phyloP scores from a whole-genome alignment of 768 basidiomycete species.

The Suillus decipiens region DNA sequence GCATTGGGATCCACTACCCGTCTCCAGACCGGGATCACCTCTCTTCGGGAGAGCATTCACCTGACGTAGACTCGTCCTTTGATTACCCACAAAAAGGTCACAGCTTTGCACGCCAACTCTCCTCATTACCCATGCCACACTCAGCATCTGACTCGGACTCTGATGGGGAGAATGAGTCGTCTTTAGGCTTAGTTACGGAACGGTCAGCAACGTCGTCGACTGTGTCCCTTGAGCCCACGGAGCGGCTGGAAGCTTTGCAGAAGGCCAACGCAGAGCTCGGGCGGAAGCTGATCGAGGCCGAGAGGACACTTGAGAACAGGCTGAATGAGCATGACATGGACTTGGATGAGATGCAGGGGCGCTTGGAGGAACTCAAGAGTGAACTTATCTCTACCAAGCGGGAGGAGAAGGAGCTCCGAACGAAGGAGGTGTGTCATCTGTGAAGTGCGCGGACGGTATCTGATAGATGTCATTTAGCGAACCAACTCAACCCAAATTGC shows the following conservation, averaged over 20 bases:
- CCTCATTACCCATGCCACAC: slow-evolving; percentile 61
- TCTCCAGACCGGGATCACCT: slow-evolving; percentile 41
- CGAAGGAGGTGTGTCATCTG: slow-evolving; percentile 68
- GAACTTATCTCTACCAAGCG: slow-evolving; percentile 82
- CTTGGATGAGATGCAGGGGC: slow-evolving; percentile 74
- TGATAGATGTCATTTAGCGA: slow-evolving; percentile 41
- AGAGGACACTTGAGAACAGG: slow-evolving; percentile 64
- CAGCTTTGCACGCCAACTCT: slow-evolving; percentile 48
- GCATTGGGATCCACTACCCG: slow-evolving; percentile 43
- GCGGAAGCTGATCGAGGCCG: slow-evolving; percentile 74
- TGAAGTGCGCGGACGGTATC: slow-evolving; percentile 9
- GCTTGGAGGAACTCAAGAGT: slow-evolving; percentile 73
- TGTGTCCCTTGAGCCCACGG: slow-evolving; percentile 70
- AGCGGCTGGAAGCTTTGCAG: slow-evolving; percentile 72
- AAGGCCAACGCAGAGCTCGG: slow-evolving; percentile 74
- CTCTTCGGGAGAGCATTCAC: slow-evolving; percentile 38
- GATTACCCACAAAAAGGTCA: slow-evolving; percentile 39
- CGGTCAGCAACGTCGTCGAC: slow-evolving; percentile 60
- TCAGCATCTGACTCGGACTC: slow-evolving; percentile 44
- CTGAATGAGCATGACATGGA: slow-evolving; percentile 80
- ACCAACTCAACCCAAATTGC: slow-evolving; percentile 66
- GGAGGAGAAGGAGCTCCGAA: slow-evolving; percentile 90
- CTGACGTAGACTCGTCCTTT: slow-evolving; percentile 36
- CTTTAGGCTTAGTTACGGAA: slow-evolving; percentile 61
- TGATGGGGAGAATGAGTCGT: slow-evolving; percentile 52